Evolutionary conservation across 441 rosid species (phyloP), one percentile per base, ranked within the genome.

Genomic region (Sinapis alba): DNA sequence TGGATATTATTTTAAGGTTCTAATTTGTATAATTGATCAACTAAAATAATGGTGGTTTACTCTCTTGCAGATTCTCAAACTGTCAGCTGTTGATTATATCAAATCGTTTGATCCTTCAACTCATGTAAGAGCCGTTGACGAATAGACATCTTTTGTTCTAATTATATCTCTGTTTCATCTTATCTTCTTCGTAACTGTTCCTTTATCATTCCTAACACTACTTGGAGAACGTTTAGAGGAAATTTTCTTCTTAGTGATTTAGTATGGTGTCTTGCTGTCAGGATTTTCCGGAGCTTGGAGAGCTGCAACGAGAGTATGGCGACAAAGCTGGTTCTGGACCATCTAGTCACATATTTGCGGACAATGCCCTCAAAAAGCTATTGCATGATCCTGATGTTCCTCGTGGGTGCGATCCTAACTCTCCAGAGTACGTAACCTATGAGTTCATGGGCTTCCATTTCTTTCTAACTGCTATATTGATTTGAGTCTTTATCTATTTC

Each of bases 341-440:
- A 23, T 84, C 84, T 68, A 79, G 70, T 71, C 78, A 79, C 77
- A 68, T 81, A 13, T 79, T 81, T 36, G 81, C 79, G 69, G 84
- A 85, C 47, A 65, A 60, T 62, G 79, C 86, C 10, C 82, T 86
- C 62, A 90, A 84, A 77, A 90, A 88, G 76, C 73, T 89, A 57
- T 71, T 96, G 80, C 81, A 83, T 71, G 97, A 96, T 78, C 99
- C 98, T 43, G 97, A 96, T 83, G 81, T 91, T 57, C 94, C 98
- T 19, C 78, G 57, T 78, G 89, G 88, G 43, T 93, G 94, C 56
- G 88, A 88, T 83, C 84, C 86, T 53, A 88, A 83, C 83, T 90
- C 95, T 53, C 83, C 83, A 66, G 97, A 93, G 99, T 93, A 89
- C 34, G 94, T 83, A 68, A 70, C 73, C 78, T 71, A 30, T 2